Evolutionary conservation across 768 basidiomycete genomes (phyloP), one percentile per base, ranked within the genome.

Genomic region (Filobasidium floriforme): DNA sequence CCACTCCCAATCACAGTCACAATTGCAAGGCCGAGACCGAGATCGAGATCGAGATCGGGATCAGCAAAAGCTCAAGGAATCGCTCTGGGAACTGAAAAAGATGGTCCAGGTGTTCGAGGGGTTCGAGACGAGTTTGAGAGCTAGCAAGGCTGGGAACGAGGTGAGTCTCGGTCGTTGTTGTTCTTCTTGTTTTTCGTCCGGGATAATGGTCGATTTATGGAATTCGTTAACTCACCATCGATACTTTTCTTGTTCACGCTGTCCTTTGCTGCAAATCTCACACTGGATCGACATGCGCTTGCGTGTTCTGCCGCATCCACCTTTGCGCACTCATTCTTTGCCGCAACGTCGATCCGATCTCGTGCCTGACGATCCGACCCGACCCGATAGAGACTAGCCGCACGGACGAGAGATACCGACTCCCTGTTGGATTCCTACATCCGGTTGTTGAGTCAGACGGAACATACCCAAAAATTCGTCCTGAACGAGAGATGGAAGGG

Each of bases 361-460:
- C 46, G 24, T 5, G 5, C 46, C 46, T 29, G 32, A 60, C 59
- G 15, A 15, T 7, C 59, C 59, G 29, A 11, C 9, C n/a, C 41
- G 3, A n/a, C 26, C n/a, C 1, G 15, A 32, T 65, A 74, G 74
- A 63, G 69, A 69, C 66, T 71, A 43, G 77, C 70, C 1, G 41
- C 43, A 68, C 69, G 69, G 22, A 75, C 76, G 0, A 61, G 62
- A 19, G 72, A 78, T 49, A 79, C 80, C 0, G 76, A 77, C 15
- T 67, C 68, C 0, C 68, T 81, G 22, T 63, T 81, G 12, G 80
- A 80, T 62, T 69, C 75, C 59, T 81, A 81, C 67, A 72, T 75
- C 5, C 69, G 75, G 0, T 68, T 81, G 18, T 65, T 78, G 51
- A 73, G 75, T 32, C 80, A 81, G 60, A 71, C 80, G 24, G 79